Base-by-base conservation (phyloP, 2,329 filamentous ascomycete genomes). In the Penicillium sp. region DNA sequence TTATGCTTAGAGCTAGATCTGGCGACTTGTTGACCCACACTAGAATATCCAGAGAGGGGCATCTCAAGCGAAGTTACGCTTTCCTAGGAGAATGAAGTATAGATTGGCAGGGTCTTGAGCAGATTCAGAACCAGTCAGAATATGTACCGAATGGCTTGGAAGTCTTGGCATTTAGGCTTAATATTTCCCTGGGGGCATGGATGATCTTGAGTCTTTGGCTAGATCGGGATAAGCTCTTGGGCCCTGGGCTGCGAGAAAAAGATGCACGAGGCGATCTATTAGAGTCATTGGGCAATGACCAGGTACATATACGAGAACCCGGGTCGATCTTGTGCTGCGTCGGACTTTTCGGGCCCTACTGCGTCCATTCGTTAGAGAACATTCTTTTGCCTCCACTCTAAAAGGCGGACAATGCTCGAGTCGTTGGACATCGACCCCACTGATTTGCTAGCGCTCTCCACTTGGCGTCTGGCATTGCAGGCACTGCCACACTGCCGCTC, bases 401-500 rank as follows among this genome's bases (percentile, higher is more conserved):
- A 48, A 49, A 35, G 28, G 41, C 34, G 50, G 52, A 55, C 51
- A 57, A 55, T 51, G 46, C 46, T 61, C 19, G 55, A 57, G 55
- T 59, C 50, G 56, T 55, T 47, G 53, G 14, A 39, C 40, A 31
- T 12, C 14, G 50, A 25, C 49, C 40, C 59, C 59, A 59, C 59
- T 60, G 59, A 59, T 58, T 61, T 55, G 48, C 59, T 60, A 60
- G 53, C 34, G 48, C 9, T 12, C 49, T 41, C 60, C 58, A 62
- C 60, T 60, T 61, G 38, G 51, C 48, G 45, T 37, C 53, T 50
- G 49, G 49, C 52, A 56, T 39, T 61, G 60, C 60, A 61, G 61
- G 60, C 60, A 62, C 60, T 62, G 60, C 60, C 60, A 61, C 60
- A 62, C 55, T 62, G 54, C 33, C 50, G 57, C 54, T 55, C 58